A percentile compares a stretch with the other conserved stretches of the same genome.
phyloP scores from a whole-genome alignment of 176 grass and related monocot genomes.

The Typha latifolia region DNA sequence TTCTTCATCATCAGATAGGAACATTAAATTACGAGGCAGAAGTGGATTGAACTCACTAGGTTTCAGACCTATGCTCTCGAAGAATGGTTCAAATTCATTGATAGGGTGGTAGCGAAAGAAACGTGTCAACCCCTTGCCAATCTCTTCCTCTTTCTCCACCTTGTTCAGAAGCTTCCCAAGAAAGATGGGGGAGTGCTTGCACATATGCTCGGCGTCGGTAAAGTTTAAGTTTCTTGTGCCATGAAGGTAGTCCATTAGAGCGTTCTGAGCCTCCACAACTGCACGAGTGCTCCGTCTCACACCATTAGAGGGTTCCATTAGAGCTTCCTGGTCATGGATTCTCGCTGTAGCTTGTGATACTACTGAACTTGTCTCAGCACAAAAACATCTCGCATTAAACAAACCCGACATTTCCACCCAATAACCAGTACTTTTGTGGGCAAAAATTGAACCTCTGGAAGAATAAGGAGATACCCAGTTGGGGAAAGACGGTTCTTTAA shows the following conservation, averaged over 20 bases:
- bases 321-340: constrained; percentile 3
- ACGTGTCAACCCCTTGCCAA: constrained; percentile 18
- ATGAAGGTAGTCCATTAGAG: constrained; percentile 58
- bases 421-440: not conserved
- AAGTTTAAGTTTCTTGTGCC: constrained; percentile 32
- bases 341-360: not conserved
- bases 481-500: not conserved
- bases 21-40: constrained; percentile 51
- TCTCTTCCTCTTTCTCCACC: constrained; percentile 29
- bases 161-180: constrained; percentile 39
- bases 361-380: not conserved
- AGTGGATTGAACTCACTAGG: constrained; percentile 21
- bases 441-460: not conserved
- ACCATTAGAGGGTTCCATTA: not conserved
- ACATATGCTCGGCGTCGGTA: constrained; percentile 45
- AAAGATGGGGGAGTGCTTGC: constrained; percentile 36
- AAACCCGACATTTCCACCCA: not conserved
- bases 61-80: constrained; percentile 54
- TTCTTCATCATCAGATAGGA: constrained; percentile 35
- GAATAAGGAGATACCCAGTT: not conserved
- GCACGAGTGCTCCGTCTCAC: constrained; percentile 9
- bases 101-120: constrained; percentile 47
- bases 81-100: constrained; percentile 65
- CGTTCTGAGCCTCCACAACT: constrained; percentile 10
- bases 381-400: not conserved